Percentiles rank a stretch among this genome's conserved stretches.
Conservation (phyloP, 306 rosid species). For the Trichosanthes cucumerina region DNA sequence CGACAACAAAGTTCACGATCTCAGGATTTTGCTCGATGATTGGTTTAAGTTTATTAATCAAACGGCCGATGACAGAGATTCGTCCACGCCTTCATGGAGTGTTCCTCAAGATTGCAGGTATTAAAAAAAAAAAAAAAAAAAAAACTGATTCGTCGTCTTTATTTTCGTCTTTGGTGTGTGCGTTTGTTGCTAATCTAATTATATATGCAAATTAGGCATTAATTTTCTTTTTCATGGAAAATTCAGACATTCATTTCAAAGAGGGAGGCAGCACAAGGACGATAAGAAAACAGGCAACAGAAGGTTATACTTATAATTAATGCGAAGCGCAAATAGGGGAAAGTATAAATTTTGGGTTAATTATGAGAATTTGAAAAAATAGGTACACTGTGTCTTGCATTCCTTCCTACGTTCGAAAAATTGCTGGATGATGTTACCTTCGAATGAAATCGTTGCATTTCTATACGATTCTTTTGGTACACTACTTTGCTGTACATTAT, state of each 20-base stretch:
- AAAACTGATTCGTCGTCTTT: too few relatives aligned
- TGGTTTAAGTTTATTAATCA: conserved; percentile 44
- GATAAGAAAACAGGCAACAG: background rate
- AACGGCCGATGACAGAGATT: background rate
- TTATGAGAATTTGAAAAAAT: too few relatives aligned
- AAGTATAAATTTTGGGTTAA: background rate
- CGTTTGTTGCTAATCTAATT: background rate
- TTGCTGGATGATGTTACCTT: background rate
- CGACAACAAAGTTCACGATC: conserved; percentile 59
- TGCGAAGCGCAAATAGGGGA: background rate
- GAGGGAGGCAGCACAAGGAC: background rate
- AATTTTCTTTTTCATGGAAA: background rate
- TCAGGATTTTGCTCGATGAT: conserved; percentile 52
- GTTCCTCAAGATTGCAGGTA: conserved; percentile 68
- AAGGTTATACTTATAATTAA: background rate
- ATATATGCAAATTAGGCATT: background rate
- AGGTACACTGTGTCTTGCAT: background rate
- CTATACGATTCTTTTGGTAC: background rate
- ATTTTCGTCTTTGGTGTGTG: background rate
- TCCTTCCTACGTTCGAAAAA: background rate
- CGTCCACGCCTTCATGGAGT: conserved; percentile 35
- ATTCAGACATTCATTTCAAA: background rate
- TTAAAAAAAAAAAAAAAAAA: too few relatives aligned
- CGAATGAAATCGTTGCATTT: background rate
- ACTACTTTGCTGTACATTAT: too few relatives aligned